These are phyloP conservation scores for Alternaria incomplexa DNA, from an alignment of 2,329 filamentous ascomycete genomes.

Conservation along the genomic window DNA sequence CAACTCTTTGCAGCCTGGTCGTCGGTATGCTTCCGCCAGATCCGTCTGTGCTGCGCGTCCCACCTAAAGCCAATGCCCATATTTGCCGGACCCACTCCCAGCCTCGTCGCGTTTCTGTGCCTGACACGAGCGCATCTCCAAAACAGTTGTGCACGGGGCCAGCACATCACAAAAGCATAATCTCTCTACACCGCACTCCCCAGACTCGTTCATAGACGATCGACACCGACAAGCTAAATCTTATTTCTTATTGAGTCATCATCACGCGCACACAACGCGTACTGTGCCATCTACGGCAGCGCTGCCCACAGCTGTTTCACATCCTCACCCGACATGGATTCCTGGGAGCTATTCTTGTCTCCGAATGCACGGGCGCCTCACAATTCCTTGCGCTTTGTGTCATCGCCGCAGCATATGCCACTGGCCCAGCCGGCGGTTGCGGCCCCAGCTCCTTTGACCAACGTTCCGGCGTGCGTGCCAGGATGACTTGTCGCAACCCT, in stretches of 20 bases:
- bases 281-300: conserved; percentile 35
- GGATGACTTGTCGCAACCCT: conserved; percentile 37
- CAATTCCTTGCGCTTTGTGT: conserved; percentile 31
- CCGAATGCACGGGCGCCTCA: conserved; percentile 37
- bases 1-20: conserved; percentile 9
- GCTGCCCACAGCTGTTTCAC: conserved; percentile 42
- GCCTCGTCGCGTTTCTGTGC: conserved; percentile 34
- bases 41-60: conserved; percentile 43
- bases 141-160: conserved; percentile 11
- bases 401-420: conserved; percentile 22
- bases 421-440: conserved; percentile 37
- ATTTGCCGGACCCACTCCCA: conserved; percentile 35
- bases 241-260: background rate
- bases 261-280: background rate
- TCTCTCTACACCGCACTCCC: background rate
- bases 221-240: conserved; percentile 1
- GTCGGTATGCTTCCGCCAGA: conserved; percentile 39
- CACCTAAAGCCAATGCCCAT: conserved; percentile 27
- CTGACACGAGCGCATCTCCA: conserved; percentile 14
- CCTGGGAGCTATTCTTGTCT: conserved; percentile 40
- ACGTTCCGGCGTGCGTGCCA: conserved; percentile 31
- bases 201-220: background rate
- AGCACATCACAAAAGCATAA: conserved; percentile 10
- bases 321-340: conserved; percentile 28
- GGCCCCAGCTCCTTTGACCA: conserved; percentile 35